Evolutionary conservation across 805 yeast species (phyloP), one percentile per base, ranked within the genome.

Genomic region (Scheffersomyces coipomensis): DNA sequence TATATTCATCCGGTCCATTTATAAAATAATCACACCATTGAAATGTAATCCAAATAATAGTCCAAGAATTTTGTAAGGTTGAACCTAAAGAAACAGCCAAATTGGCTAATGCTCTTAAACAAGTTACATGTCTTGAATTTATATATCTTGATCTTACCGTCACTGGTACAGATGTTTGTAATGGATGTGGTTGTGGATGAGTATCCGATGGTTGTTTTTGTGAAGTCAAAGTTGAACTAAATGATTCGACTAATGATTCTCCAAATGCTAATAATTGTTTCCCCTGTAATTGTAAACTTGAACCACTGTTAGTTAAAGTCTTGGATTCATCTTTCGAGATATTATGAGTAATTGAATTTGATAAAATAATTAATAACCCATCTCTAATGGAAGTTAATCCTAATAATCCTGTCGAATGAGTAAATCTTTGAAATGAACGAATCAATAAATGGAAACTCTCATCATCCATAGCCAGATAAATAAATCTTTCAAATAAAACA

Each of bases 81-180:
- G 90, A 76, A 0, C 97, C 97, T n/a, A 91, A 61, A 0, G 96
- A 85, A 2, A 82, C 74, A 0, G 91, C 89, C 35, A 91, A 66
- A 43, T 88, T 85, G 3, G 83, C 66, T 27, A 91, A 60, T 0
- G 96, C 97, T 35, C 96, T 70, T 29, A 88, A 76, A 48, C 96
- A 80, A 8, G 83, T 72, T 1, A 87, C 73, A 45, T 87, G 88
- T 38, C 95, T 73, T 0, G 86, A 71, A 43, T 81, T 78, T 32
- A 86, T 66, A 23, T 56, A 55, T 43, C 54, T 44, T 18, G 55
- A 38, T 10, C 25, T 34, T 16, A 46, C 27, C 13, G 11, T 27
- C 21, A 31, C 18, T 21, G 23, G 23, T 21, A 7, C 9, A 21
- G 6, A 7, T 21, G 9, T 21, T 21, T 30, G 25, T 17, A 27